Percentiles rank a stretch among this genome's conserved stretches.
Conservation (phyloP, 768 basidiomycete species). For the Grammothele lineata region DNA sequence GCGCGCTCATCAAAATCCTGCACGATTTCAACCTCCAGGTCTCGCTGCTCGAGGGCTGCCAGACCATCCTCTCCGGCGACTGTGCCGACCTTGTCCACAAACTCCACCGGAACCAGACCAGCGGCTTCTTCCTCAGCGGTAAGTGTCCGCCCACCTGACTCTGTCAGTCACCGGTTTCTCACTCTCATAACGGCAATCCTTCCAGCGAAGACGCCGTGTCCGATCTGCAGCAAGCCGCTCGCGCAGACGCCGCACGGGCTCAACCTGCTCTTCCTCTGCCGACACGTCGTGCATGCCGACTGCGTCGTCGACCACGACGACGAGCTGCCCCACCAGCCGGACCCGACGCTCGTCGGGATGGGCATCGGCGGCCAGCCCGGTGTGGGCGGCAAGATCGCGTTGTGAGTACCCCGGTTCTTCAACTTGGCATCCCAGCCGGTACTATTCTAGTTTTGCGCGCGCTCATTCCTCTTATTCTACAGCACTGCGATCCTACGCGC, state of each 20-base stretch:
- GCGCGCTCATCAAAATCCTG: slow-evolving; percentile 92
- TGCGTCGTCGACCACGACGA: slow-evolving; percentile 72
- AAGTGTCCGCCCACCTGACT: slow-evolving; percentile 24
- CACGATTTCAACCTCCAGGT: slow-evolving; percentile 96
- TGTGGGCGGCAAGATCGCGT: slow-evolving; percentile 71
- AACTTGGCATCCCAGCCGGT: neutral
- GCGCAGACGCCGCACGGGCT: slow-evolving; percentile 56
- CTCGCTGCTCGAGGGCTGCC: slow-evolving; percentile 89
- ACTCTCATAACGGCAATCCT: neutral
- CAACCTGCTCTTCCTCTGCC: slow-evolving; percentile 78
- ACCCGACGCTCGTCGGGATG: slow-evolving; percentile 46
- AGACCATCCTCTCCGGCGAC: slow-evolving; percentile 82
- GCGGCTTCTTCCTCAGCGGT: slow-evolving; percentile 78
- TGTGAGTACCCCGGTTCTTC: slow-evolving; percentile 45
- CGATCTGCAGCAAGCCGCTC: slow-evolving; percentile 58
- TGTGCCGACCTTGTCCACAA: slow-evolving; percentile 63
- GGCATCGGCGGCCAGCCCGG: slow-evolving; percentile 37
- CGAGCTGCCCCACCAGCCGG: slow-evolving; percentile 56
- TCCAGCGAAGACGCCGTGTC: slow-evolving; percentile 61
- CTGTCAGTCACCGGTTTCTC: neutral
- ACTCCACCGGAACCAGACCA: slow-evolving; percentile 73
- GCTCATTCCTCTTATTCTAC: neutral
- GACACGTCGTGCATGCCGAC: slow-evolving; percentile 79
- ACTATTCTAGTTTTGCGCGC: slow-evolving; percentile 10
- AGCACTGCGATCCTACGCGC: slow-evolving; percentile 72